Base-by-base conservation (phyloP, 192 early-diverging fungal species). In the Coemansia sp. region DNA sequence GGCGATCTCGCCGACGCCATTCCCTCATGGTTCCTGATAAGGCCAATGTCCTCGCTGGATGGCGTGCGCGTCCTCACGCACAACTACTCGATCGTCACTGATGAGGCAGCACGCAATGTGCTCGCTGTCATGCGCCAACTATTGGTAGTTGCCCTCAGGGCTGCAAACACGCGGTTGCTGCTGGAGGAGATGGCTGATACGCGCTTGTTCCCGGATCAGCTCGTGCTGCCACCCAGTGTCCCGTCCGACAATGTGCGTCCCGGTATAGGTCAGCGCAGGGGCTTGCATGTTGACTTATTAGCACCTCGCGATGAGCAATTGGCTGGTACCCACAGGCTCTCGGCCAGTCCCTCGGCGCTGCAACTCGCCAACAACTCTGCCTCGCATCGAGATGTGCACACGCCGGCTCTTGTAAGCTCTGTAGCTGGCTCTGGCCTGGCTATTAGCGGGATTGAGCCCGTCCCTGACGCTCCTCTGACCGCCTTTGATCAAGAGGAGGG, bases 11-110 rank as follows among this genome's bases (percentile, higher is more conserved):
- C 76, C 2, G 80, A 83, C 49, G 72, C 76, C 11, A 72, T 73
- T 57, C 80, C 80, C 35, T 77, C 80, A 28, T 83, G 80, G 80
- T 83, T 83, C 66, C 57, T 83, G 44, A 83, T 83, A 46, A 74
- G 73, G 67, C 80, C 76, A 4, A 78, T 73, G 3, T 53, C 67
- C 13, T 35, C 35, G 14, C 70, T 75, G 19, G 80, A 83, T 28
- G 80, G 76, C 44, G 80, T 83, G 63, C 80, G 73, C n/a, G 70
- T 83, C 26, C 64, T 83, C 60, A 73, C 80, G 23, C 80, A 83
- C 70, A 83, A 83, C 80, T 83, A 83, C 49, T 83, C 80, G 19
- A 50, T 60, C 3, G 70, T 83, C 37, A 73, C 73, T 26, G 59
- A 60, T 53, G 76, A 77, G 55, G 73, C 73, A 11, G 80, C 72